Base-by-base conservation (phyloP, 306 rosid species). In the Echinosophora koreensis region DNA sequence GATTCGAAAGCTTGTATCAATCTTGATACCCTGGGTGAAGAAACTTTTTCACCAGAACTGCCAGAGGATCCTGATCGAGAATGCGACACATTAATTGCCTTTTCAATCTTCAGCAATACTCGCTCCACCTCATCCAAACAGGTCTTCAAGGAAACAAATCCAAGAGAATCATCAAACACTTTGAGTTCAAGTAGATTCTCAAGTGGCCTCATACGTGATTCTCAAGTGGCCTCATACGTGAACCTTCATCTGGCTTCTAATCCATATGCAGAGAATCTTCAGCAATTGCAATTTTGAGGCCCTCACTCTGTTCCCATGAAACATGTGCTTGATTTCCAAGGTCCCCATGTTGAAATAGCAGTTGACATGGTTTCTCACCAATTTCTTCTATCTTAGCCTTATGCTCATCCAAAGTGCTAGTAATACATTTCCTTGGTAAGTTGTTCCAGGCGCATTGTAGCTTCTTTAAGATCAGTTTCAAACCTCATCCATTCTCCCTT, bases 1-100 rank as follows among this genome's bases (percentile, higher is more conserved):
- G 87, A 79, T 86, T 96, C 98, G 41, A 91, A 96, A 64, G 99
- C 96, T 82, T 85, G 93, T 81, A 96, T 96, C 85, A 92, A 84
- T 74, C 90, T 96, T 28, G 96, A 92, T 49, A 89, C 90, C 37
- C 52, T 89, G 42, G 94, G 88, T 9, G 89, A 76, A 51, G 89
- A 61, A 79, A 76, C 61, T 69, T 87, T 86, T 62, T 84, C 87
- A 39, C 79, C 83, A 42, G 89, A 64, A 75, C 83, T 69, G 72
- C 81, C 69, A 79, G 73, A 77, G 37, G 86, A 84, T 47, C 72
- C 65, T 64, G 90, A 86, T 67, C 68, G 85, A 82, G 80, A 71
- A 58, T 71, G 86, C 77, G 86, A 70, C 83, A 35, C 81, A 78
- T 80, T 86, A 84, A 84, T 74, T 82, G 88, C 87, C 80, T 75